Conservation (phyloP, 805 yeast genomes). For the Tetrapisispora taiwanensis region DNA sequence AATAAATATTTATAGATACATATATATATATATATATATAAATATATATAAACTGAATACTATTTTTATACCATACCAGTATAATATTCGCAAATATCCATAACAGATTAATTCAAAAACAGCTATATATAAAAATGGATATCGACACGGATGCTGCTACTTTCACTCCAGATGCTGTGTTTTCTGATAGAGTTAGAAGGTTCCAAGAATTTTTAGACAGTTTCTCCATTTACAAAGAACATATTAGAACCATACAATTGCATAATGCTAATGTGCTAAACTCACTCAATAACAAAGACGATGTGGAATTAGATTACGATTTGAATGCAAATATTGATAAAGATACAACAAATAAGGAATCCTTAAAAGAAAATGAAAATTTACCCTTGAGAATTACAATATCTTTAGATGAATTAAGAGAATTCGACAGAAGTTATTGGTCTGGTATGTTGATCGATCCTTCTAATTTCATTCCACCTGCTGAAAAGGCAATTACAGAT, state of each 20-base stretch:
- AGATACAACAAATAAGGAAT: slow-evolving; percentile 2
- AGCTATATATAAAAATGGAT: neutral
- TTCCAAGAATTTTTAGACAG: slow-evolving; percentile 80
- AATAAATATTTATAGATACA: no score
- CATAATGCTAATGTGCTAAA: slow-evolving; percentile 39
- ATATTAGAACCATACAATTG: slow-evolving; percentile 62
- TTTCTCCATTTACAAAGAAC: slow-evolving; percentile 55
- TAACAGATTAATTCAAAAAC: no score
- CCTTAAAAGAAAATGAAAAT: slow-evolving; percentile 4
- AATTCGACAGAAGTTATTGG: slow-evolving; percentile 73
- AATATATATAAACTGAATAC: no score
- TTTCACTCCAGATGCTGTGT: slow-evolving; percentile 36
- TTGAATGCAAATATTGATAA: slow-evolving; percentile 7
- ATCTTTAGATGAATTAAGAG: slow-evolving; percentile 79
- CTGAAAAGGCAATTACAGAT: slow-evolving; percentile 77
- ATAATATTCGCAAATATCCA: no score
- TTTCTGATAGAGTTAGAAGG: slow-evolving; percentile 75
- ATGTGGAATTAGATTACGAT: slow-evolving; percentile 9
- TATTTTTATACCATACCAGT: no score
- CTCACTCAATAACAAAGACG: slow-evolving; percentile 5
- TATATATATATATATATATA: no score
- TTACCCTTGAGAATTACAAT: slow-evolving; percentile 47
- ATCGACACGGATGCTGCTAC: slow-evolving; percentile 4
- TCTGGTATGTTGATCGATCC: slow-evolving; percentile 64
- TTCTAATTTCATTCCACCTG: slow-evolving; percentile 78